Conservation (phyloP, 176 grass and related monocot species). For the Oryza australiensis region DNA sequence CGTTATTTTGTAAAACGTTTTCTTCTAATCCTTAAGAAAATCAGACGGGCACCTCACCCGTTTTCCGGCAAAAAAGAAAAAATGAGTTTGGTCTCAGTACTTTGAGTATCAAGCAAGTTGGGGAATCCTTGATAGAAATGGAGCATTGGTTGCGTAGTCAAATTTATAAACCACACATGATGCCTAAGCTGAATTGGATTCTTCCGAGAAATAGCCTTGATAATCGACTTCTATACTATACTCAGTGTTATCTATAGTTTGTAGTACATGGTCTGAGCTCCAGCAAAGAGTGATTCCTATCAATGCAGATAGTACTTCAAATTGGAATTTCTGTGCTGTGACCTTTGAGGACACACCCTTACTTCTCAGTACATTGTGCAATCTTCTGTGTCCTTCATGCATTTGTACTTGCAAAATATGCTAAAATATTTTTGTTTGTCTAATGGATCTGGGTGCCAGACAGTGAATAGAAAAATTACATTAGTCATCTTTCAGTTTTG, state of each 20-base stretch:
- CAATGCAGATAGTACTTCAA: background rate
- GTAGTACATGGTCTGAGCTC: background rate
- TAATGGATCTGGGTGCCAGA: slow-evolving; percentile 19
- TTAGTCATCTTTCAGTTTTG: slow-evolving; percentile 16
- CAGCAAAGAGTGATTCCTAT: background rate
- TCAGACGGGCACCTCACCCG: too few relatives aligned
- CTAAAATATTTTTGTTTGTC: background rate
- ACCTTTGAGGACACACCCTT: background rate
- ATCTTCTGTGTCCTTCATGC: background rate
- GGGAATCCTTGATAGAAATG: slow-evolving; percentile 31
- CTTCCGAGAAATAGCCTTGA: slow-evolving; percentile 19
- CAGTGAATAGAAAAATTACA: slow-evolving; percentile 13
- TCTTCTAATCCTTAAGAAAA: too few relatives aligned
- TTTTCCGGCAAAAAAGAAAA: too few relatives aligned
- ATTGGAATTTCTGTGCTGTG: slow-evolving; percentile 13
- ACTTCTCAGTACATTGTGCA: slow-evolving; percentile 12
- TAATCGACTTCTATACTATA: background rate
- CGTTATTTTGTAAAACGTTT: too few relatives aligned
- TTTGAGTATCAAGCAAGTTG: slow-evolving; percentile 48
- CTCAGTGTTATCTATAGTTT: background rate
- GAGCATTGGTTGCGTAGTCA: slow-evolving; percentile 29
- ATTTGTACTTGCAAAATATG: background rate
- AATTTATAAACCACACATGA: slow-evolving; percentile 21
- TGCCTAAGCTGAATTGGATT: background rate
- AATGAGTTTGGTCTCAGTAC: slow-evolving; percentile 34